Evolutionary conservation across 192 early-diverging fungal species (phyloP), one percentile per base, ranked within the genome.

Genomic region (Radiomyces spectabilis): DNA sequence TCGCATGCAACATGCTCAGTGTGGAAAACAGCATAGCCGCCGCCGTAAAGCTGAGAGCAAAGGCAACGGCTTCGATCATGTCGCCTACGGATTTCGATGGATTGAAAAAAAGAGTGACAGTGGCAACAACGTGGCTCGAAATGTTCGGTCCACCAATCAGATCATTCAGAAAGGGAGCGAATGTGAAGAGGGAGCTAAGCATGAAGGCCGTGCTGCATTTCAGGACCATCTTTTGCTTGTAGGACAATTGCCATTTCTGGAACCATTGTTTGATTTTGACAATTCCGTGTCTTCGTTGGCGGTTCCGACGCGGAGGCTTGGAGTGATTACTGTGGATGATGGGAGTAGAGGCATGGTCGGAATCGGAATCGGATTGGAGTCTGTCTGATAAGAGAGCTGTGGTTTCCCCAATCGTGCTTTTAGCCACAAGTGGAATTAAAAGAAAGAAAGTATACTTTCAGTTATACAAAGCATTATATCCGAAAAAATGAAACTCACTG

Each of bases 101-200:
- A 48, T 85, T 80, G 55, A 81, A 86, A 60, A 85, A 89, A 8
- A 89, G 77, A 0, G 80, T 77, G 5, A 83, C 76, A 16, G 81
- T 77, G 24, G 82, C 85, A 19, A 87, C 79, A 51, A 89, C 56
- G 60, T 89, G 85, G 38, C 76, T 77, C 21, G 79, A 59, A 51
- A 72, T 70, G 60, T 64, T 71, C 31, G 77, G 73, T 0, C 71
- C 57, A 21, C 80, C 81, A n/a, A 78, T 62, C 54, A 80, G 55
- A n/a, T 57, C 53, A 32, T 63, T 65, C 8, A 80, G 63, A 24
- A 53, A 19, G 0, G 84, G 84, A 1, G 78, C 65, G 63, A 85
- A 87, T 13, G 84, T 72, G 49, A 89, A 76, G 18, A 86, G 55
- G 13, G 80, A 79, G 1, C 74, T 85, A 30, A 85, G 12, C 3